Base-by-base conservation (phyloP, 108 stramenopile genomes). In the Cyclotella atomus region DNA sequence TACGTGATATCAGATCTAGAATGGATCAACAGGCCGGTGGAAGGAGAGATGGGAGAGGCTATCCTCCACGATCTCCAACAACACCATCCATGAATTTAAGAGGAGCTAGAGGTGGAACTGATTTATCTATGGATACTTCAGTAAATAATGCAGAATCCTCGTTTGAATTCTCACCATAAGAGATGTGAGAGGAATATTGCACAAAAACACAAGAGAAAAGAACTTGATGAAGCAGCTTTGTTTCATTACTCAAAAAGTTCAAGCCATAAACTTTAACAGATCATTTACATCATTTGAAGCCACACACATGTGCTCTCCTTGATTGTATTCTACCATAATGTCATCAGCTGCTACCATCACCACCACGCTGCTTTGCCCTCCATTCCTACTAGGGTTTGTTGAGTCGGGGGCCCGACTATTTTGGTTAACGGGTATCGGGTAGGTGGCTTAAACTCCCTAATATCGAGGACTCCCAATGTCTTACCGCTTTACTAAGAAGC, bases 1-100 rank as follows among this genome's bases (percentile, higher is more conserved):
- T 97, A n/a, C 80, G 95, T 57, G 98, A 97, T 64, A 87, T 98
- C 36, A 84, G 97, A 19, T 85, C 85, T 19, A 77, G 85, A 47
- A 78, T 86, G 75, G 83, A 84, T 61, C 74, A 81, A n/a, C 57
- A 81, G 62, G 75, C 61, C 24, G 78, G 83, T 17, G 69, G 46
- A 19, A 81, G 68, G 47, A 55, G 27, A 32, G 43, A 21, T 83
- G 89, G n/a, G n/a, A n/a, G n/a, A n/a, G n/a, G 91, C 65, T 32
- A 32, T 61, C 60, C 60, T 4, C 84, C 85, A 55, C 67, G 28
- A 49, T 64, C 61, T 27, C 53, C 59, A 47, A 52, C 71, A 23
- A 68, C 79, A 20, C 66, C 67, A 29, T 43, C 60, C 19, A 28
- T 62, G 32, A 71, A 65, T 62, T 28, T 27, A n/a, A 30, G 67